Base-by-base conservation (phyloP, 345 rosid species). In the Populus deltoides region DNA sequence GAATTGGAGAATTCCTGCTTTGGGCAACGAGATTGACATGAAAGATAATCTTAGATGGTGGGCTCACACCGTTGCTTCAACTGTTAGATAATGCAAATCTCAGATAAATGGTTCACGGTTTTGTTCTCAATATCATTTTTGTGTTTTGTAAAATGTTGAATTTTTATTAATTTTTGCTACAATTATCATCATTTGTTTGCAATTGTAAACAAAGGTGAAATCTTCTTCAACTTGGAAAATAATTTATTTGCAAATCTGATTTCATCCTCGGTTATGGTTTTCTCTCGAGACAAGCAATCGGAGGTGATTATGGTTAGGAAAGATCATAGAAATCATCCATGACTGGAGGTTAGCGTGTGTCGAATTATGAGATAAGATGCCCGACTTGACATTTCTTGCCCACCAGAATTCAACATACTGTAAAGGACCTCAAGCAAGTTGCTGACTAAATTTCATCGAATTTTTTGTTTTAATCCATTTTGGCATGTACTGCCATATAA, bases 31-130 rank as follows among this genome's bases (percentile, higher is more conserved):
- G 77, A 79, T 73, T 45, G 90, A 86, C 80, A 85, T 94, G 81
- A 94, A 92, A 79, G 88, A 90, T 29, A 83, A 78, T 69, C 90
- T 92, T 36, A 87, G 73, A 75, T 83, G 80, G 87, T 92, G 98
- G 97, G 97, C 97, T 73, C 95, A 89, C 69, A 82, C 90, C 36
- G 92, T 93, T 81, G 97, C 97, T 35, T 89, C 93, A 5, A 70
- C 87, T 25, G 88, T 90, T 73, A 82, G 79, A 88, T 94, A 59
- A 66, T 39, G 85, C 80, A 13, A 66, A 66, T 66, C 31, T 15
- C 70, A 55, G 45, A 66, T 72, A 53, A 55, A 15, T 24, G 33
- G 49, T 36, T 71, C 29, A 5, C 22, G 25, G 8, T 31, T 71
- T 31, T 17, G 41, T 27, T 66, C 63, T 62, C 10, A 16, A 6